Evolutionary conservation across 2,329 filamentous ascomycete genomes (phyloP), one percentile per base, ranked within the genome.

Genomic region (Calonectria naviculata): DNA sequence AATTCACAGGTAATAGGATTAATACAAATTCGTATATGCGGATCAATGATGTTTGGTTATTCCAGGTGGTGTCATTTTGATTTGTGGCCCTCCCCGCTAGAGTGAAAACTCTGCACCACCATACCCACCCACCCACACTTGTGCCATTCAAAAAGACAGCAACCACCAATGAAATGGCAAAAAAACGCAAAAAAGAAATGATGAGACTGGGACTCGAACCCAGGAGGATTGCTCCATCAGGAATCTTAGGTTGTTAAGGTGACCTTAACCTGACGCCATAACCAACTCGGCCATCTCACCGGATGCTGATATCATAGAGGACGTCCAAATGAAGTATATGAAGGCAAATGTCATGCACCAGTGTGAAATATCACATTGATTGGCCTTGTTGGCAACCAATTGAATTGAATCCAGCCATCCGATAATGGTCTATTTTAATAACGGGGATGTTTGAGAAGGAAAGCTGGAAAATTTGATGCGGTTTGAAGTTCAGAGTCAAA

Each of bases 201-300:
- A 58, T 58, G 52, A 58, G 52, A 58, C 52, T 58, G 52, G 52
- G 52, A 58, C 52, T 58, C 52, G 52, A 58, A 58, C 52, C 52
- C 52, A 58, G 52, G 52, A 58, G 52, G 52, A 58, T 38, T 58
- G 52, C 52, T 58, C 52, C 52, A 58, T 58, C 52, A 58, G 52
- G 52, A 58, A 58, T 36, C 34, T 52, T 52, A 52, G 52, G 52
- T 58, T 58, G 52, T 58, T 58, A 58, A 58, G 52, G 52, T 58
- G 52, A 38, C 52, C 52, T 58, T 58, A 58, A 58, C 52, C 52
- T 58, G 52, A 58, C 52, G 52, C 52, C 52, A 58, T 58, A 58
- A 58, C 52, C 52, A 58, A 58, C 52, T 58, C 52, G 52, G 52
- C 52, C 52, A 58, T 58, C 52, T 58, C 52, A 58, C 52, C 52